These are phyloP conservation scores for Termitomyces eurrhizus DNA, from an alignment of 768 basidiomycete genomes.

Conservation along the genomic window DNA sequence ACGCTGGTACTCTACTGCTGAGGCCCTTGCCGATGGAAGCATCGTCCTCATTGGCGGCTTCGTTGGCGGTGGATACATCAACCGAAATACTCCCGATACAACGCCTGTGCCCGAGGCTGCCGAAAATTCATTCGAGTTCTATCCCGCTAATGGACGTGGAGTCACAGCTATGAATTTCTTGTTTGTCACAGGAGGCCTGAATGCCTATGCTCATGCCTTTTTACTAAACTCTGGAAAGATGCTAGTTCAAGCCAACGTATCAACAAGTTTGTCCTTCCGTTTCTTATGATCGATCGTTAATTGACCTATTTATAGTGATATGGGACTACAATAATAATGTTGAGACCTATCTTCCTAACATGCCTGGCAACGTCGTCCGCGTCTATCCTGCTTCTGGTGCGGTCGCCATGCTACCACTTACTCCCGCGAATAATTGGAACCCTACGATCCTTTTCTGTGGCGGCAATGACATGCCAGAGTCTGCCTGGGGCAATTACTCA, in stretches of 20 bases:
- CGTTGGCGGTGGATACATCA: slow-evolving; percentile 74
- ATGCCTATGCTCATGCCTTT: slow-evolving; percentile 72
- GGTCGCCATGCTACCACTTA: slow-evolving; percentile 86
- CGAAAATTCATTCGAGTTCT: slow-evolving; percentile 84
- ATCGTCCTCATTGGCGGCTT: slow-evolving; percentile 82
- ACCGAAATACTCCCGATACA: slow-evolving; percentile 65
- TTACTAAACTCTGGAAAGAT: slow-evolving; percentile 74
- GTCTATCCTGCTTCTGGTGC: slow-evolving; percentile 92
- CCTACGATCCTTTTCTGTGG: slow-evolving; percentile 91
- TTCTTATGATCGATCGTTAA: not conserved
- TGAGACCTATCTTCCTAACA: slow-evolving; percentile 63
- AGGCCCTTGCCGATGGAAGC: slow-evolving; percentile 71
- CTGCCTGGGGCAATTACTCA: slow-evolving; percentile 73
- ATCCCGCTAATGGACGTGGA: slow-evolving; percentile 50
- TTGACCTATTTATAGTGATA: slow-evolving; percentile 28
- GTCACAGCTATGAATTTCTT: slow-evolving; percentile 64
- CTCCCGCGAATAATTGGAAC: slow-evolving; percentile 82
- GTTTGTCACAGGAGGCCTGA: slow-evolving; percentile 68
- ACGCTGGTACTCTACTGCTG: slow-evolving; percentile 80
- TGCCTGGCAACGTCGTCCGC: slow-evolving; percentile 71
- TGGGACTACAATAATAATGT: slow-evolving; percentile 53
- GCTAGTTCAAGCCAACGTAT: slow-evolving; percentile 80
- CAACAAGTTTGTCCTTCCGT: slow-evolving; percentile 50
- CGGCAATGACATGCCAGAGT: slow-evolving; percentile 73
- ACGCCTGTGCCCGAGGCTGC: slow-evolving; percentile 64